Conservation (phyloP, 2,329 filamentous ascomycete genomes). For the Talaromyces marneffei region DNA sequence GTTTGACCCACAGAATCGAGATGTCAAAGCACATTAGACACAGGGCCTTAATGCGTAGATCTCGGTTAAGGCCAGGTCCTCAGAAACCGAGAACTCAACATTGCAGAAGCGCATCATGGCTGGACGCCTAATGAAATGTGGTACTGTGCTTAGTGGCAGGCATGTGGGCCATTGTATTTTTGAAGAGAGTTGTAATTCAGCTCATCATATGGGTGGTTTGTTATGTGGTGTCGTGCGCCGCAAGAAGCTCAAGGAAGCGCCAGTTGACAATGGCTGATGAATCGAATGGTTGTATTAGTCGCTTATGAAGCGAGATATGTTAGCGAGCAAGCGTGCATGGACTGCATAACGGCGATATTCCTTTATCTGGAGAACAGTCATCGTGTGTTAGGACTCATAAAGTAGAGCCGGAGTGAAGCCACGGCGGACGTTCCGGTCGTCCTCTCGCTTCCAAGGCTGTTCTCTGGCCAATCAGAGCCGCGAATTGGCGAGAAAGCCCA, state of each 20-base stretch:
- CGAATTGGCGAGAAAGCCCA: constrained; percentile 27
- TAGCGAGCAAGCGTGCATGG: not conserved
- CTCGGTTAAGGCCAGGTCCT: not conserved
- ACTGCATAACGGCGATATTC: not conserved
- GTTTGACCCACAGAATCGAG: constrained; percentile 1
- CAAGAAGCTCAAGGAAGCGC: not conserved
- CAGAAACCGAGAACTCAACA: not conserved
- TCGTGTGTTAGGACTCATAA: not conserved
- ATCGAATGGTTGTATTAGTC: not conserved
- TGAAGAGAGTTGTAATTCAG: not conserved
- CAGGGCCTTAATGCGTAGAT: not conserved
- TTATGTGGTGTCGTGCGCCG: not conserved
- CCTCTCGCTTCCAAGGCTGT: not conserved
- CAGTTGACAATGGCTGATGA: not conserved
- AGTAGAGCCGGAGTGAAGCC: not conserved
- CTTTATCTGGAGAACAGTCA: not conserved
- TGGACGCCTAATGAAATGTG: not conserved
- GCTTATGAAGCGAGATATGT: not conserved
- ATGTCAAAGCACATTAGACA: constrained; percentile 4
- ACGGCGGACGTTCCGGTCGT: not conserved
- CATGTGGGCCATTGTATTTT: not conserved
- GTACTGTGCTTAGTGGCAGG: not conserved
- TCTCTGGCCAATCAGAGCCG: constrained; percentile 29
- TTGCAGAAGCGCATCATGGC: not conserved
- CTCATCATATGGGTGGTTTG: not conserved